Evolutionary conservation across 306 rosid species (phyloP).

Genomic region (Dalbergia cochinchinensis): DNA sequence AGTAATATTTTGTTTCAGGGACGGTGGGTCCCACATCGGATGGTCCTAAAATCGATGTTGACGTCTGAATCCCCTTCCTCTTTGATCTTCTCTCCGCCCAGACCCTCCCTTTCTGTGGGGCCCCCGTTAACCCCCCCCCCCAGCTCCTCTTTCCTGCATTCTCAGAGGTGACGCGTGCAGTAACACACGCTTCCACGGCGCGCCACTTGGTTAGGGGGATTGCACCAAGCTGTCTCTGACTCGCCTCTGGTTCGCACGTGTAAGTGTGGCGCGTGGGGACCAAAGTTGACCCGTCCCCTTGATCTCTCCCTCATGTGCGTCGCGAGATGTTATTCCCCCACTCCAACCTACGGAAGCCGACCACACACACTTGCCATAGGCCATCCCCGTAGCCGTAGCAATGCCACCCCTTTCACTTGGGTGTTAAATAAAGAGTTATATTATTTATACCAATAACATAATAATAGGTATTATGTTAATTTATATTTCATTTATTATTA

Average conservation of each 20-base stretch:
- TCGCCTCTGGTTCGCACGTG: neutral
- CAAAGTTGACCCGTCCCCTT: conserved; percentile 54
- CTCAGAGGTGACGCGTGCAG: accelerated
- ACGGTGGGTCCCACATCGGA: conserved; percentile 55
- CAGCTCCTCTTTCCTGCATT: neutral
- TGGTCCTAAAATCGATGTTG: conserved; percentile 68
- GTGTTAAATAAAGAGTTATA: neutral
- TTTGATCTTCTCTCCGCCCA: conserved; percentile 50
- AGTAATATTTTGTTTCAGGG: conserved; percentile 37
- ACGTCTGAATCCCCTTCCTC: conserved; percentile 60
- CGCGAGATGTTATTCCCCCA: conserved; percentile 39
- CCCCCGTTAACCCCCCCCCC: conserved; percentile 20
- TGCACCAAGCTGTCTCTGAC: conserved; percentile 23
- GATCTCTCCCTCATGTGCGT: conserved; percentile 57
- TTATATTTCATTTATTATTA: no score
- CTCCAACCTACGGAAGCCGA: conserved; percentile 43
- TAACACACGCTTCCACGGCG: neutral
- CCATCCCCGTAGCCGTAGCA: neutral
- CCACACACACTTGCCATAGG: conserved; percentile 33
- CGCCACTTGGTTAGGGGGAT: neutral
- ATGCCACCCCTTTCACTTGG: neutral
- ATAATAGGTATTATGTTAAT: no score
- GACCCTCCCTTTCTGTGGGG: conserved; percentile 47
- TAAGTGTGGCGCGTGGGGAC: conserved; percentile 33
- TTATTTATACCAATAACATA: no score